Conservation (phyloP, 257 asterid species). For the Fraxinus excelsior region DNA sequence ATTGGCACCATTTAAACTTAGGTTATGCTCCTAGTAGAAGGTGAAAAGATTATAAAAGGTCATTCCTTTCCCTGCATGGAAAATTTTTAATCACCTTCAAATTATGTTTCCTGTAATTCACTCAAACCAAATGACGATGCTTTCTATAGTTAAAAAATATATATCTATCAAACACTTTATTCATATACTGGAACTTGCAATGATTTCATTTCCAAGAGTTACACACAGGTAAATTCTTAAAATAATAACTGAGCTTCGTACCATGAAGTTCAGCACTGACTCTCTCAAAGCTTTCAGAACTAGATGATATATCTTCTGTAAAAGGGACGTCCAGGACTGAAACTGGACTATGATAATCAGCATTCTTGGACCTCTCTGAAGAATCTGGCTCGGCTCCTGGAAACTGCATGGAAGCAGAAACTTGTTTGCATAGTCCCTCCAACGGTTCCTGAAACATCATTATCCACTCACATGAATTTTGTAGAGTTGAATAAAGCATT, state of each 20-base stretch:
- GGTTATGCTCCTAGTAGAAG: not conserved
- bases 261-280: conserved; percentile 69
- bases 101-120: not conserved
- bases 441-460: conserved; percentile 45
- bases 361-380: conserved; percentile 54
- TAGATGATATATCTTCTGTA: conserved; percentile 45
- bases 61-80: too few relatives aligned
- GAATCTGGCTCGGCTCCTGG: conserved; percentile 52
- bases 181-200: not conserved
- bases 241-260: conserved; percentile 30
- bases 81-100: not conserved
- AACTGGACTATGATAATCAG: conserved; percentile 64
- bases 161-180: not conserved
- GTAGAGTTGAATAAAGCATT: conserved; percentile 3
- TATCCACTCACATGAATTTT: not conserved
- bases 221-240: not conserved
- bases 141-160: not conserved
- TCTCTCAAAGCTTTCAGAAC: conserved; percentile 55
- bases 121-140: not conserved
- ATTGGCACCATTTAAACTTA: not conserved
- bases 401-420: conserved; percentile 26
- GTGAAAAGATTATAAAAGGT: not conserved
- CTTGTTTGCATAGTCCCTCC: conserved; percentile 32
- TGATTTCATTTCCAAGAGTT: not conserved
- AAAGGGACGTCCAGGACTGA: conserved; percentile 58